Evolutionary conservation across 306 rosid species (phyloP).

Genomic region (Lathyrus tuberosus): DNA sequence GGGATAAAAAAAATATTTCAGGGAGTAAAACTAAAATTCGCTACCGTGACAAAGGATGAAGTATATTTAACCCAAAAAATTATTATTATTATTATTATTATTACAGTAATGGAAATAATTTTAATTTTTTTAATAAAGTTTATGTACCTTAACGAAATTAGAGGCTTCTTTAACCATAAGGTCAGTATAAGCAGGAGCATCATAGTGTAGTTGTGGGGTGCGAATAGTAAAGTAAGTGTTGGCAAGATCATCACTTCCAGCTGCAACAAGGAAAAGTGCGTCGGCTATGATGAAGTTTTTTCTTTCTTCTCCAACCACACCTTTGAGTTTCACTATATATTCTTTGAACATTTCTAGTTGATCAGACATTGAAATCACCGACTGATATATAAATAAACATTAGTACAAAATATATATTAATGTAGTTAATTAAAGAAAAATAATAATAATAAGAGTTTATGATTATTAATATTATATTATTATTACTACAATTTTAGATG

Average conservation of each 20-base stretch:
- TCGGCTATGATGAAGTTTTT: constrained; percentile 59
- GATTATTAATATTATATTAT: neutral
- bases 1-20: too few species aligned
- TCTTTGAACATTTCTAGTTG: constrained; percentile 67
- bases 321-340: constrained; percentile 58
- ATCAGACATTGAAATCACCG: constrained; percentile 49
- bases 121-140: neutral
- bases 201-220: constrained; percentile 51
- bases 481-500: constrained; percentile 61
- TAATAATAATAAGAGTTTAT: neutral
- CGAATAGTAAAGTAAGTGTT: constrained; percentile 62
- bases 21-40: too few species aligned
- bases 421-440: neutral
- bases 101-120: too few species aligned
- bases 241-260: constrained; percentile 81
- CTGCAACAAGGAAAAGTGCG: constrained; percentile 55
- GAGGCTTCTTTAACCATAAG: constrained; percentile 58
- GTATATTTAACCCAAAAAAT: too few species aligned
- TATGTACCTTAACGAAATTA: constrained; percentile 53
- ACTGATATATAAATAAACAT: constrained; percentile 32
- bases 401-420: too few species aligned
- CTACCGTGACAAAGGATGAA: too few species aligned
- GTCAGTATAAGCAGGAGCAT: constrained; percentile 70
- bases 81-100: too few species aligned
- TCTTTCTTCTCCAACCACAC: constrained; percentile 52